Evolutionary conservation across 352 stramenopile genomes (phyloP), one percentile per base, ranked within the genome.

Genomic region (Phytophthora pinifolia): DNA sequence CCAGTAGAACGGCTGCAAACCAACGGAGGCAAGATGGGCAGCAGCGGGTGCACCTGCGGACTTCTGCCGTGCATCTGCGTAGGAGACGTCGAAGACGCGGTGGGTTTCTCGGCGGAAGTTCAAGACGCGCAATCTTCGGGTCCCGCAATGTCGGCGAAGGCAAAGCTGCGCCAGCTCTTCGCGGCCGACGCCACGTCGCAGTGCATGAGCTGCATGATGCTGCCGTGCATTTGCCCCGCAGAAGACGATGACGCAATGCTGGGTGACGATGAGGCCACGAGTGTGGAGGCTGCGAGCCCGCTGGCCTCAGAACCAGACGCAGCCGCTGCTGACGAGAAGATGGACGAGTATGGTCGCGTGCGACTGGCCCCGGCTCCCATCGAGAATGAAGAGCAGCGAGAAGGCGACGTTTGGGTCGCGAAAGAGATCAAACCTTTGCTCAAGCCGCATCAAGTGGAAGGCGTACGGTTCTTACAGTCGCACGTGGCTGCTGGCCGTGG

Each of bases 61-160:
- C 50, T 92, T 17, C 59, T 92, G 47, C 82, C 82, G 31, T 92
- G 82, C 49, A 85, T 92, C 59, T 92, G 82, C 59, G 74, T 81
- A 36, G 46, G 48, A 12, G 56, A 79, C 27, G 70, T 71, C 5
- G 73, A 81, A 17, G 54, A 66, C 12, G 46, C 43, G 13, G 55
- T 79, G 6, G 59, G 67, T 29, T 60, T 74, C 22, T 34, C 45
- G 15, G 12, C 30, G 3, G 37, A 44, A 18, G 15, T 12, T 9
- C 14, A 34, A 10, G 38, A 44, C 31, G 47, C 20, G 1, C 45
- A 66, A 14, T n/a, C 2, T 27, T 25, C 20, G 17, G 35, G 36
- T 13, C 1, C 9, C 10, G 25, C 25, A 7, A 22, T 27, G 35
- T 32, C 34, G 1, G 41, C 61, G 12, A 70, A 70, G 31, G 48